Evolutionary conservation across 2,329 filamentous ascomycete species (phyloP).

Genomic region (Colletotrichum orbiculare): DNA sequence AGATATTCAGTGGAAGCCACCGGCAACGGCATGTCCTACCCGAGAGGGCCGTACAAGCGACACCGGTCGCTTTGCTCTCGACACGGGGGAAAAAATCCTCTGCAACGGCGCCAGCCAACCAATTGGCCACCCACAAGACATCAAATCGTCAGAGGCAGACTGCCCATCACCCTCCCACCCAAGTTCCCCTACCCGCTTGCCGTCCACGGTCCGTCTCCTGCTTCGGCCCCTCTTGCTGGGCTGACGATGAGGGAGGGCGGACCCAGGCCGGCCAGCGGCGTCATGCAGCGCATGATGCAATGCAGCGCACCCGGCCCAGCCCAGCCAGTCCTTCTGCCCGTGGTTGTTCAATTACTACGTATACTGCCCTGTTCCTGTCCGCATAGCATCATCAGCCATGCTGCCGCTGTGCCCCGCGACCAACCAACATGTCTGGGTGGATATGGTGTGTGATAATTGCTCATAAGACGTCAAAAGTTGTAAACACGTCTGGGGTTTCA

Average conservation of each 20-base stretch:
- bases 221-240: slow-evolving; percentile 10
- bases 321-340: slow-evolving; percentile 2
- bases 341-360: no score
- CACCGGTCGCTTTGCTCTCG: no score
- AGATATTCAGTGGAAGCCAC: background rate
- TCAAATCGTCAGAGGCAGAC: no score
- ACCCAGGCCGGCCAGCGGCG: slow-evolving; percentile 12
- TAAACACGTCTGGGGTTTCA: slow-evolving; percentile 25
- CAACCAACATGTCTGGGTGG: background rate
- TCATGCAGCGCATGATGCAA: slow-evolving; percentile 33
- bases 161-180: no score
- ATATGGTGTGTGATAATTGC: background rate
- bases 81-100: background rate
- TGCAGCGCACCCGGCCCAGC: slow-evolving; percentile 27
- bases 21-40: no score
- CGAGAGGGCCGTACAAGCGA: no score
- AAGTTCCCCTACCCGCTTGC: background rate
- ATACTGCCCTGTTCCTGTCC: no score
- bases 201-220: slow-evolving; percentile 7
- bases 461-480: slow-evolving; percentile 4
- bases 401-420: background rate
- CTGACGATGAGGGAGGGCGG: slow-evolving; percentile 18
- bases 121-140: background rate
- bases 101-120: background rate
- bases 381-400: background rate